Evolutionary conservation across 2,329 filamentous ascomycete species (phyloP), one percentile per base, ranked within the genome.

Genomic region (Proliferodiscus dingleyae): DNA sequence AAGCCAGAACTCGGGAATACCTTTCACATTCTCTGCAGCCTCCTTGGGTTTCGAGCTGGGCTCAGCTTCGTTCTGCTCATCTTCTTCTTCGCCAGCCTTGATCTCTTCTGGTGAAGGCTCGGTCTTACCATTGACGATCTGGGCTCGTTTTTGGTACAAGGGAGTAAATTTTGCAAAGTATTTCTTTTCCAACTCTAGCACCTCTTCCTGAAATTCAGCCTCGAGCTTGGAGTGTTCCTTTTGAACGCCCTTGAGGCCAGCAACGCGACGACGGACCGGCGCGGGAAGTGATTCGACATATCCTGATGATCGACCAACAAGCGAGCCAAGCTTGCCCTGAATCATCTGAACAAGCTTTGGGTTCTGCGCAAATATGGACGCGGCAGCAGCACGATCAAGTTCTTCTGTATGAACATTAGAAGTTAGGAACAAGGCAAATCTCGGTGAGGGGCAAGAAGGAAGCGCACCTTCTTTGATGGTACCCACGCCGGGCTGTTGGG

Each of bases 141-240:
- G 79, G 52, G 90, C 81, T 69, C 93, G 90, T 78, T 93, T 93
- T 77, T 96, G 75, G 73, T 98, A 98, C 40, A 98, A 81, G 50
- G 93, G 93, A 44, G 89, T 95, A 73, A 96, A 98, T 73, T 97
- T 97, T 72, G 87, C 88, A 62, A 97, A 97, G 72, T 95, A 98
- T 74, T 96, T 96, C 81, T 98, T 98, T 79, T 98, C 93, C 22
- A 98, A 81, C 70, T 96, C 85, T 48, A 98, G 80, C 52, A 98
- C 90, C 73, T 97, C 94, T 70, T 97, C 90, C 69, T 98, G 94
- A 71, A 98, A 97, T 71, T 96, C 85, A 43, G 89, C 88, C 77
- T 98, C 94, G 61, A 98, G 84, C 74, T 97, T 96, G 51, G 91
- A 88, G 74, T 98, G 93, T 63, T 97, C 90, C 72, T 96, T 96